Conservation (phyloP, 2,329 filamentous ascomycete species). For the Cytospora paraplurivora region DNA sequence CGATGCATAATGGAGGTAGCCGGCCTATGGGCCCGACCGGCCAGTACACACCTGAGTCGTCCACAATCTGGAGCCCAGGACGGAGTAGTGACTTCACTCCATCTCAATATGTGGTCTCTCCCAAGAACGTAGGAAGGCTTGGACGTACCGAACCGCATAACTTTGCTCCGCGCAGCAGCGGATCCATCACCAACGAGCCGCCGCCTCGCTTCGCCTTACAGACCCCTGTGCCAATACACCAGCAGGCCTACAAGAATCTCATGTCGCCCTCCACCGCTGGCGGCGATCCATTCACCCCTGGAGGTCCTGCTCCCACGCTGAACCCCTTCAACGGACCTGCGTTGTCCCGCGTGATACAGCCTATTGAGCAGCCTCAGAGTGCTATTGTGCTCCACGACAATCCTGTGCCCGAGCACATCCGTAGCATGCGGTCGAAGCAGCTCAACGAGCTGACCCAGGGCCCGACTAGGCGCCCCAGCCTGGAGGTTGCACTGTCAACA, state of each 20-base stretch:
- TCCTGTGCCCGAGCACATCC: conserved; percentile 31
- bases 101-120: conserved; percentile 4
- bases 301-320: not conserved
- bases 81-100: not conserved
- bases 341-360: conserved; percentile 23
- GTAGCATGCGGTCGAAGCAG: conserved; percentile 39
- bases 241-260: conserved; percentile 12
- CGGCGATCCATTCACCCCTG: conserved; percentile 1
- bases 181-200: conserved; percentile 34
- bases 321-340: conserved; percentile 28
- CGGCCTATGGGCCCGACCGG: not conserved
- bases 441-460: conserved; percentile 43
- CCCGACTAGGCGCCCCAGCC: conserved; percentile 39
- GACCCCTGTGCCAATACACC: not conserved
- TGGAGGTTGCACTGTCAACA: conserved; percentile 41
- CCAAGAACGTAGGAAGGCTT: not conserved
- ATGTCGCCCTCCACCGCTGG: conserved; percentile 2
- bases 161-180: conserved; percentile 42
- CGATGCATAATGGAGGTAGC: not conserved
- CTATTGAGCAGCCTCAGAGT: conserved; percentile 10
- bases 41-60: not conserved
- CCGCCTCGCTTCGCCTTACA: conserved; percentile 44
- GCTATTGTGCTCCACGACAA: conserved; percentile 13
- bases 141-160: conserved; percentile 45
- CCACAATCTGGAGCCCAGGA: not conserved